phyloP scores from a whole-genome alignment of 306 rosid genomes.

The Prunus davidiana region DNA sequence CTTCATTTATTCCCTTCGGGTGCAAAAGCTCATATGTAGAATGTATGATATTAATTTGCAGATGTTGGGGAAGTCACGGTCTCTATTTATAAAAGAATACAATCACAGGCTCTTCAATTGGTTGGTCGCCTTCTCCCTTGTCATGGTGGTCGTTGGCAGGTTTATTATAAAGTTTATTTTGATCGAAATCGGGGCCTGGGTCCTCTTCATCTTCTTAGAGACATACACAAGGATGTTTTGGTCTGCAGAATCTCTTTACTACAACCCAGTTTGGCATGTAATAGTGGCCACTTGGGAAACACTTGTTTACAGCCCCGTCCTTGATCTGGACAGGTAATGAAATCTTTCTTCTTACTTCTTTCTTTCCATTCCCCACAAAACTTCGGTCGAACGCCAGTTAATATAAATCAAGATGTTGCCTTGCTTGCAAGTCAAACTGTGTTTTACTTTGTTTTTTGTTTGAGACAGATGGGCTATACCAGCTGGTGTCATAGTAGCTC shows the following conservation, averaged over 20 bases:
- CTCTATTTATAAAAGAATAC: constrained; percentile 83
- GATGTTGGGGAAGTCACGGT: constrained; percentile 85
- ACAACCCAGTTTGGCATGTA: constrained; percentile 82
- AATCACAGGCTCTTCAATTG: constrained; percentile 92
- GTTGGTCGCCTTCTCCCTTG: constrained; percentile 92
- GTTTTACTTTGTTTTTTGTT: background rate
- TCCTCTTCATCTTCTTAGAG: constrained; percentile 88
- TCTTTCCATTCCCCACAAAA: too few relatives aligned
- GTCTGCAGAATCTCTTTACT: constrained; percentile 91
- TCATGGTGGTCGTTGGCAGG: constrained; percentile 89
- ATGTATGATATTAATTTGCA: constrained; percentile 36
- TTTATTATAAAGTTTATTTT: constrained; percentile 71
- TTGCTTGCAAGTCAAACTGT: background rate
- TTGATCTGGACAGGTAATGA: constrained; percentile 91
- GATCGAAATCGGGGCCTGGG: constrained; percentile 90
- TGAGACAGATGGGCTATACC: constrained; percentile 98
- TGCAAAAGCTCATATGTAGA: background rate
- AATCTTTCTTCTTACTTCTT: background rate
- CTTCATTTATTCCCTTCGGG: background rate
- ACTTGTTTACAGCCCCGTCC: constrained; percentile 83
- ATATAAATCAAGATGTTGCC: background rate
- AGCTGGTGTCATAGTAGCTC: constrained; percentile 39
- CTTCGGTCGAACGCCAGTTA: too few relatives aligned
- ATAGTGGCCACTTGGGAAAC: constrained; percentile 90
- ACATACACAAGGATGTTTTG: constrained; percentile 96